Conservation (phyloP, 129 eudicot species). For the Helianthus annuus region HanXRQr2.0-SUNRISE NC_035443.2:149762361-149762860, state of each 20-base stretch:
- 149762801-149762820: too few species aligned
- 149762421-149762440: constrained; percentile 13
- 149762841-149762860: too few species aligned
- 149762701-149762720: too few species aligned
- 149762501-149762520: constrained; percentile 4
- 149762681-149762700: too few species aligned
- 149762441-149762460: background rate
- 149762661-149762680: too few species aligned
- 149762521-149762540: background rate
- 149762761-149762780: too few species aligned
- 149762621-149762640: too few species aligned
- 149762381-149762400: constrained; percentile 48
- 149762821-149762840: too few species aligned
- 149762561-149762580: background rate
- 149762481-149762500: background rate
- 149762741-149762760: too few species aligned
- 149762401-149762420: constrained; percentile 59
- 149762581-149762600: constrained; percentile 11
- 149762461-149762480: background rate
- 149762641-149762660: too few species aligned
- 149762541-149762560: constrained; percentile 8
- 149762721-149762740: too few species aligned
- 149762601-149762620: background rate
- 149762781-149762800: too few species aligned
- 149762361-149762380: constrained; percentile 48